phyloP scores from a whole-genome alignment of 164 flowering plant genomes.

The Malania oleifera region DNA sequence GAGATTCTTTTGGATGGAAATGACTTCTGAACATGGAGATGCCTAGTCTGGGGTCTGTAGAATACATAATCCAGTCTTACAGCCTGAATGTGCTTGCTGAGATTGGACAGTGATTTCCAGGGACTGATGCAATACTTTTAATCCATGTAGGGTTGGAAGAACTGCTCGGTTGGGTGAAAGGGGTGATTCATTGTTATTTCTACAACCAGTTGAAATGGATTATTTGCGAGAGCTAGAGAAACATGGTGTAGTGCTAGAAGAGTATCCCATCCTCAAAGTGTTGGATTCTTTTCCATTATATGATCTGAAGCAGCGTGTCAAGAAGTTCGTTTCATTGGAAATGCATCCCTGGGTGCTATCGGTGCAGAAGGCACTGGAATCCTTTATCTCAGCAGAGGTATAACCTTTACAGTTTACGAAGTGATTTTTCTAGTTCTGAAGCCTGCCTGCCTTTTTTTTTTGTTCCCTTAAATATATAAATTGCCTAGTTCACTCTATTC shows the following conservation, averaged over 20 bases:
- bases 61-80: neutral
- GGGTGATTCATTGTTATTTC: constrained; percentile 79
- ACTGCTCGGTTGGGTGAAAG: constrained; percentile 92
- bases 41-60: neutral
- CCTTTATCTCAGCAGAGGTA: constrained; percentile 58
- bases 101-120: neutral
- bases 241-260: constrained; percentile 66
- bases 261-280: constrained; percentile 68
- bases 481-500: too few species aligned
- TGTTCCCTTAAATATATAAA: too few species aligned
- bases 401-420: neutral
- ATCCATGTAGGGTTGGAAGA: constrained; percentile 80
- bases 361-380: constrained; percentile 74
- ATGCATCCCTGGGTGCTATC: constrained; percentile 71
- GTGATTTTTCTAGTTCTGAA: neutral
- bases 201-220: constrained; percentile 82
- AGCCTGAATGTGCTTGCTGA: neutral
- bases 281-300: constrained; percentile 53
- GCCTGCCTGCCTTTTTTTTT: neutral
- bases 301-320: constrained; percentile 33
- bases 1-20: neutral
- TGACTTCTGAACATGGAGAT: neutral
- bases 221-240: constrained; percentile 71
- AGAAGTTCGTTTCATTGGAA: constrained; percentile 55
- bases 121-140: neutral